Base-by-base conservation (phyloP, 2,329 filamentous ascomycete genomes). In the Emergomyces pasteurianus region DNA sequence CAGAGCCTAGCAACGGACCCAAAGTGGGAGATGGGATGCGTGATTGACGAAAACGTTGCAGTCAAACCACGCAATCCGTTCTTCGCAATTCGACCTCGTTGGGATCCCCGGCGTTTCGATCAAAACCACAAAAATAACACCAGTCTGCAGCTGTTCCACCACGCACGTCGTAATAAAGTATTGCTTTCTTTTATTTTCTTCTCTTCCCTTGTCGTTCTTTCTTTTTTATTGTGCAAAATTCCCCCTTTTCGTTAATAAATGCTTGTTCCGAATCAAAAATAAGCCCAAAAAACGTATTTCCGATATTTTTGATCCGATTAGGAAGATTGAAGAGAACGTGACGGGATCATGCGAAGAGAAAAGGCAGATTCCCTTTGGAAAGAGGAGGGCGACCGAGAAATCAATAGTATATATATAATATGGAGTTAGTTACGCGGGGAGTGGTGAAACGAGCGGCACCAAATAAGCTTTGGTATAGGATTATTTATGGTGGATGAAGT, bases 361-460 rank as follows among this genome's bases (percentile, higher is more conserved):
- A 16, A 53, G 18, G 21, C 34, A 50, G 42, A 38, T 34, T 49
- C 42, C 28, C 42, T 42, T 57, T 42, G 54, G 28, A 31, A 31
- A 34, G 50, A 21, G 14, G 9, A 18, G 28, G 28, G 26, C 26
- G 47, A 31, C 26, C 8, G 26, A 28, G 18, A 54, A 2, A 38
- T 9, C 10, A 14, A 36, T 38, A 54, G 10, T 52, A 34, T 16
- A 52, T 34, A 52, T 52, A 36, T n/a, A 34, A 12, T 42, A 42
- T 43, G n/a, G n/a, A 46, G 18, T 21, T 46, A 8, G 42, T 31
- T 31, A 52, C 26, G 10, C 14, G 42, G 43, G 43, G 5, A 10
- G 21, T 47, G 50, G 50, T 54, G 50, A 54, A 54, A 54, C 50
- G 50, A 54, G 50, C 50, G 50, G 50, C 50, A 54, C 50, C 50